A percentile compares a stretch with the other conserved stretches of the same genome.
These are phyloP conservation scores for Fusarium falciforme DNA, from an alignment of 2,329 filamentous ascomycete species.

Conservation along the genomic window DNA sequence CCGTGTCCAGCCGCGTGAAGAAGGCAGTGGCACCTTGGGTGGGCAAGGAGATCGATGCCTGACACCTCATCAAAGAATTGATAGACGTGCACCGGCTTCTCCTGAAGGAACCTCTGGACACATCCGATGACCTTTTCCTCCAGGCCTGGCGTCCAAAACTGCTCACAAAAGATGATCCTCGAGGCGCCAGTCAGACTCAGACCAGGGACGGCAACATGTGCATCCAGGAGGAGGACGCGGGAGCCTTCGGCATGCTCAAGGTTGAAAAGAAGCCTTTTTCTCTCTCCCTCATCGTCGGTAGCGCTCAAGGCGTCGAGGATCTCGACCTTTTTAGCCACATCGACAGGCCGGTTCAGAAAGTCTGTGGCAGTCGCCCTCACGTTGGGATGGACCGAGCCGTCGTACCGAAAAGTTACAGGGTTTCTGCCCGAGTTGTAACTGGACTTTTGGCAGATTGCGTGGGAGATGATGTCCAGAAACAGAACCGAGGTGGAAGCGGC, in stretches of 20 bases:
- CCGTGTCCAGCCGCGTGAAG: not conserved
- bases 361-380: rapidly evolving
- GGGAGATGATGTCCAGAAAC: not conserved
- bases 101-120: not conserved
- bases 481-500: not conserved
- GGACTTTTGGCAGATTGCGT: no score
- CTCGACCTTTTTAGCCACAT: not conserved
- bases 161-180: not conserved
- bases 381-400: not conserved
- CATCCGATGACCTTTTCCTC: not conserved
- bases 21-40: not conserved
- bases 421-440: not conserved
- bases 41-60: not conserved
- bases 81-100: not conserved
- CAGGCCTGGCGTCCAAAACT: not conserved
- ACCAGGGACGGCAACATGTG: not conserved
- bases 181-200: not conserved
- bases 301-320: not conserved
- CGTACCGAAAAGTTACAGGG: not conserved
- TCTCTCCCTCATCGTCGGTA: not conserved
- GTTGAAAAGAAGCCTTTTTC: not conserved
- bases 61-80: not conserved
- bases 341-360: not conserved
- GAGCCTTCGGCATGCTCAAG: not conserved
- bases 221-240: not conserved